Base-by-base conservation (phyloP, 495 filamentous ascomycete species). In the Filosporella fistucella region DNA sequence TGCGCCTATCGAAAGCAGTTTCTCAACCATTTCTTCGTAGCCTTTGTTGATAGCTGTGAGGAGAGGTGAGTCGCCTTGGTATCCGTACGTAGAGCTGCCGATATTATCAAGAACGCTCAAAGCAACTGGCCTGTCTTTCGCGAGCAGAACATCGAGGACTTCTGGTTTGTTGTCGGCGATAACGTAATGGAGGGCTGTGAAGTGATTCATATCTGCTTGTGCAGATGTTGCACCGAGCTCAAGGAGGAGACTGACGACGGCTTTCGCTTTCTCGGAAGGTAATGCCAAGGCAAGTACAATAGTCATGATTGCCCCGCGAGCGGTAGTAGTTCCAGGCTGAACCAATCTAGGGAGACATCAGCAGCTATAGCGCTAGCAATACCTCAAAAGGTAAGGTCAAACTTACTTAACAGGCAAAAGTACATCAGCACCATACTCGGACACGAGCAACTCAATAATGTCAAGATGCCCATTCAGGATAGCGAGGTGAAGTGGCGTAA, bases 401-500 rank as follows among this genome's bases (percentile, higher is more conserved):
- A 42, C 37, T 49, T 34, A 49, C 59, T 88, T 89, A 52, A 91
- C 68, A 0, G 88, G 86, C 23, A 88, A 60, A 12, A 88, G 62
- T 6, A 79, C 69, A 57, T 94, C 87, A 1, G 87, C 84, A 11
- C 85, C 87, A 52, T 84, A 90, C 10, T 78, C 77, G 18, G 81
- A 70, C 25, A 88, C 86, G 5, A 94, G 72, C 17, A 78, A 65
- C 32, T 82, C 78, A 44, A 89, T 83, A 8, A 78, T 76, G 7
- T 81, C 72, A 12, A 72, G 64, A 49, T 90, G 82, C 2, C 85
- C 86, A 43, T 76, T 73, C 1, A 87, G 42, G 45, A 94, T 89
- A 2, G 88, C 88, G 20, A 88, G 70, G 57, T 94, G 88, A 12
- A 91, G 66, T 0, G 88, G 76, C 1, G 85, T 82, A 42, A 76